phyloP scores from a whole-genome alignment of 2,329 filamentous ascomycete genomes.

The Fusarium oligoseptatum region DNA sequence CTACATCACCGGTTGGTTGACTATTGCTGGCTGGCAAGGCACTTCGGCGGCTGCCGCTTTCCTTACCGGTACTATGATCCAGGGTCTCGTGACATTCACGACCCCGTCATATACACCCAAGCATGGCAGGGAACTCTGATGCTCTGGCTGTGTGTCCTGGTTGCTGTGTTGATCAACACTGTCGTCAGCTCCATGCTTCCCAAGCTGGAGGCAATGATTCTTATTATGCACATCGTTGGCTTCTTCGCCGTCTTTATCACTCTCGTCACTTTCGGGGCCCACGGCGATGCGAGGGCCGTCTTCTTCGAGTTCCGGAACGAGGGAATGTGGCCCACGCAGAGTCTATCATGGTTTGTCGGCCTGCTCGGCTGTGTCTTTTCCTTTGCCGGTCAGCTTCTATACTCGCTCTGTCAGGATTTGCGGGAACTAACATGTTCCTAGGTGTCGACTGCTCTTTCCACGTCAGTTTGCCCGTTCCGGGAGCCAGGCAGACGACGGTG shows the following conservation, averaged over 20 bases:
- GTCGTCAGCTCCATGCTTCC: conserved; percentile 46
- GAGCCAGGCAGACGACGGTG: not conserved
- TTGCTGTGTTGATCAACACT: conserved; percentile 58
- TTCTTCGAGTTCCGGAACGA: conserved; percentile 47
- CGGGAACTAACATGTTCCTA: conserved; percentile 3
- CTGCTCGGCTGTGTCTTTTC: conserved; percentile 40
- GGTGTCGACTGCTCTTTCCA: conserved; percentile 44
- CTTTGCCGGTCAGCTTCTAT: conserved; percentile 26
- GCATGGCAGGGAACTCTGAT: conserved; percentile 47
- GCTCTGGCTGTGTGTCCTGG: conserved; percentile 55
- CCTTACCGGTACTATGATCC: conserved; percentile 45
- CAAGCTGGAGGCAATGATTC: conserved; percentile 56
- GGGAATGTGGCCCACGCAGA: conserved; percentile 34
- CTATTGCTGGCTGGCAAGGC: conserved; percentile 46
- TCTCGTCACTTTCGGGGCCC: conserved; percentile 48
- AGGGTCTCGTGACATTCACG: conserved; percentile 39
- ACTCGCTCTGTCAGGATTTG: too few relatives aligned
- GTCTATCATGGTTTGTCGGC: conserved; percentile 42
- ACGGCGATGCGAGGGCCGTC: conserved; percentile 43
- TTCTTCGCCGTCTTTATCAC: conserved; percentile 59
- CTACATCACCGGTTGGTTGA: conserved; percentile 45
- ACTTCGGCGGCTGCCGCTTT: conserved; percentile 39
- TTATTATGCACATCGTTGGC: conserved; percentile 58
- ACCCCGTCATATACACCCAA: conserved; percentile 22
- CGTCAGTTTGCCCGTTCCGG: conserved; percentile 10